A percentile compares a stretch with the other conserved stretches of the same genome.
phyloP scores from a whole-genome alignment of 768 basidiomycete species.

The Trametes meyenii region DNA sequence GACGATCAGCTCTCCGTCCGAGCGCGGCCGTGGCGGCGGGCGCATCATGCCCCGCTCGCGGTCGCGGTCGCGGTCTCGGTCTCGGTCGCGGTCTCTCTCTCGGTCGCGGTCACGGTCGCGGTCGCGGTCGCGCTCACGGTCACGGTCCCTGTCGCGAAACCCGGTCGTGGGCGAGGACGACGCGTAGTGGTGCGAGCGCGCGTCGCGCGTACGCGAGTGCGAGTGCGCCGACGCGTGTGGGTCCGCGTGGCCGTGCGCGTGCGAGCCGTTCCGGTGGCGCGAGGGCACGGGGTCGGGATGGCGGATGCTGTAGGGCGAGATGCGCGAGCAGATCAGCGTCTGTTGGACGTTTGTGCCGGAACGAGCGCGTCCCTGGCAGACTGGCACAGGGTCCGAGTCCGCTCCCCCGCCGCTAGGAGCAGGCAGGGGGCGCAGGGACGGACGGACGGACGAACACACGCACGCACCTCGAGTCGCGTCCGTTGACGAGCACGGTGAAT shows the following conservation, averaged over 20 bases:
- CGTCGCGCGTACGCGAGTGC: slow-evolving; percentile 13
- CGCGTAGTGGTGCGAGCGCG: slow-evolving; percentile 3
- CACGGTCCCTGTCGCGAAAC: slow-evolving; percentile 15
- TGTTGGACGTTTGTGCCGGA: background rate
- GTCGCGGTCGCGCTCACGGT: slow-evolving; percentile 15
- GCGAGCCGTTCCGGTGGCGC: slow-evolving; percentile 36
- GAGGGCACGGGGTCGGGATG: slow-evolving; percentile 32
- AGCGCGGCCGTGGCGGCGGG: slow-evolving; percentile 24
- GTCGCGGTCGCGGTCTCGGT: slow-evolving; percentile 3
- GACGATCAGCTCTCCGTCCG: slow-evolving; percentile 52
- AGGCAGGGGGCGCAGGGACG: background rate
- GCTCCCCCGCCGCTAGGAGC: background rate
- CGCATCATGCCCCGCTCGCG: background rate
- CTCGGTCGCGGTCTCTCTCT: slow-evolving; percentile 8
- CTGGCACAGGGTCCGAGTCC: background rate
- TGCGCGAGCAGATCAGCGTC: background rate
- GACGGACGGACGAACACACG: background rate
- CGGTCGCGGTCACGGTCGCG: slow-evolving; percentile 1
- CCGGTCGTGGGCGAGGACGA: background rate
- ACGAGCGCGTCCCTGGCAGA: too few relatives aligned
- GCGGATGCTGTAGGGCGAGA: slow-evolving; percentile 27
- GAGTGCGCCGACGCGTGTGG: slow-evolving; percentile 16
- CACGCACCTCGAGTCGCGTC: slow-evolving; percentile 64
- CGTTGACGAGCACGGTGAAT: slow-evolving; percentile 58
- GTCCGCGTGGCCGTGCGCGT: slow-evolving; percentile 9